Conservation (phyloP, 2,329 filamentous ascomycete species). For the Cordyceps javanica region DNA sequence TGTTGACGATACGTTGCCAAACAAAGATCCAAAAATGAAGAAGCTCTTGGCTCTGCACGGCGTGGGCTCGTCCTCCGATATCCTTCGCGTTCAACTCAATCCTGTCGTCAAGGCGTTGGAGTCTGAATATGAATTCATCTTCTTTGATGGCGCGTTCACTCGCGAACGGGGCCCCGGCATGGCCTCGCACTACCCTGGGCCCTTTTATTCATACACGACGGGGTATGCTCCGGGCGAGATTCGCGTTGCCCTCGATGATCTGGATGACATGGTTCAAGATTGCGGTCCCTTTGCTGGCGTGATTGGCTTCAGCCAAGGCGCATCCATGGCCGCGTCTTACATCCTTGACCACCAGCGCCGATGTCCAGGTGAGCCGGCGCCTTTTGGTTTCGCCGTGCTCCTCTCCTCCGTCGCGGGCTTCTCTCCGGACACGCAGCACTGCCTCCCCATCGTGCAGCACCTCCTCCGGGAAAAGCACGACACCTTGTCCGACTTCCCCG, state of each 20-base stretch:
- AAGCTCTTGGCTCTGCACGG: background rate
- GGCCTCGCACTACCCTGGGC: background rate
- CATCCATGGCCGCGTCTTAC: background rate
- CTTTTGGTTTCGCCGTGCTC: background rate
- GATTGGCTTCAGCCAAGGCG: background rate
- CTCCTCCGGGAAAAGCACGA: background rate
- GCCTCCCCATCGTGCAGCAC: background rate
- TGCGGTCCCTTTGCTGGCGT: background rate
- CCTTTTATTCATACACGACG: background rate
- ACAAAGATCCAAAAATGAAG: background rate
- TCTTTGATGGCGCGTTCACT: background rate
- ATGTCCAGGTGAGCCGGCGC: background rate
- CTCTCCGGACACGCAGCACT: background rate
- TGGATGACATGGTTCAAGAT: background rate
- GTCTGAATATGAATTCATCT: background rate
- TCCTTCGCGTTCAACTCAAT: background rate
- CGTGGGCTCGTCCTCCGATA: background rate
- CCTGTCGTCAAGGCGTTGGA: background rate
- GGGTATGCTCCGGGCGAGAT: background rate
- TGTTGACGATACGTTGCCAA: no score
- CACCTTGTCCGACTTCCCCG: background rate
- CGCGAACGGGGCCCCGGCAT: background rate
- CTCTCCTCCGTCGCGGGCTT: background rate
- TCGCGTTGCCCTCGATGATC: background rate
- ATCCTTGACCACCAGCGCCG: background rate